Base-by-base conservation (phyloP, 129 eudicot genomes). In the Flaveria linearis region DNA sequence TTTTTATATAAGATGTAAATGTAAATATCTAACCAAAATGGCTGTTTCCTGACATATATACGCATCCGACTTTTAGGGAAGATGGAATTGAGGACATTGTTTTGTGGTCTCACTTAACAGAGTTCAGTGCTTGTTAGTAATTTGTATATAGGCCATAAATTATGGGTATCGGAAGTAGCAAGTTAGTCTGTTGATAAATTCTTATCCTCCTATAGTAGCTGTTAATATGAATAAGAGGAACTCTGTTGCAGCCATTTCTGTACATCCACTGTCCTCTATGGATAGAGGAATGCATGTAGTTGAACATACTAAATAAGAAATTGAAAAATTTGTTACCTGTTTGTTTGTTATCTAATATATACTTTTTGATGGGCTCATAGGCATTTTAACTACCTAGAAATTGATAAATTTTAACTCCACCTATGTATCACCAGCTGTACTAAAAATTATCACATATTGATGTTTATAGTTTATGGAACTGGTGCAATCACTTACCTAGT, bases 121-220 rank as follows among this genome's bases (percentile, higher is more conserved):
- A 63, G 50, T 76, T 30, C 7, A 47, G 18, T 60, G 47, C 43
- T 25, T 61, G 22, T 20, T 64, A 51, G 65, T 14, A 66, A 22
- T 76, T 20, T 51, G 65, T 76, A 33, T 20, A 2, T 76, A 36
- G 73, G 66, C 67, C 55, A 66, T 76, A 39, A 50, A 66, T 45
- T 76, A 66, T 36, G 39, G 73, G 36, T 76, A 66, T 28, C 30
- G 1, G 11, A 51, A 36, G 18, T 51, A 51, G 17, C 30, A 43
- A 25, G 33, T 61, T 25, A 23, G 26, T 23, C 0, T 26, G 36
- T 61, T 25, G 7, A 11, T 23, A 25, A 46, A 7, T 45, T 74
- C 28, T 30, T 36, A 36, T 36, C 41, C 8, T 36, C 41, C 41
- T 36, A 36, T 36, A 36, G 41, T 36, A 36, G 41, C 41, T 30